phyloP scores from a whole-genome alignment of 2,329 filamentous ascomycete species.

The Aspergillus alliaceus region DNA sequence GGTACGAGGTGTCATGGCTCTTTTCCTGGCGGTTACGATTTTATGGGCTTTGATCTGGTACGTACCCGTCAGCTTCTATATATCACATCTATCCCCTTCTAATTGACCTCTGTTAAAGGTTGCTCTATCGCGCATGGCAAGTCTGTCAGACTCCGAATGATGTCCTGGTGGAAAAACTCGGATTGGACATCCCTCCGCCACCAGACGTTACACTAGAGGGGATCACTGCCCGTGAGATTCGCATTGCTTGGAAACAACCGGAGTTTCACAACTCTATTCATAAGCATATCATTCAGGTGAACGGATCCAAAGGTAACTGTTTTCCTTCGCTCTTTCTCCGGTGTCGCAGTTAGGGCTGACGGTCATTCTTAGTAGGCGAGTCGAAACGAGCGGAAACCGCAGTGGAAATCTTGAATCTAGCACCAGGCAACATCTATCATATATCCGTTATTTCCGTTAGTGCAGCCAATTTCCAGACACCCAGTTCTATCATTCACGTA shows the following conservation, averaged over 20 bases:
- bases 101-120: constrained; percentile 53
- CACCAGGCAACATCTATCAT: constrained; percentile 87
- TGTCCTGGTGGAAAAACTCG: constrained; percentile 84
- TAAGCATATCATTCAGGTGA: constrained; percentile 89
- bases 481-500: constrained; percentile 80
- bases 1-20: constrained; percentile 51
- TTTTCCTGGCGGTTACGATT: constrained; percentile 48
- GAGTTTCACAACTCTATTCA: constrained; percentile 67
- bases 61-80: constrained; percentile 13
- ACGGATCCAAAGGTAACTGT: constrained; percentile 76
- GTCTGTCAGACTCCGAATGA: constrained; percentile 89
- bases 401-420: constrained; percentile 86
- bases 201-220: constrained; percentile 88
- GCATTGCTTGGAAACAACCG: constrained; percentile 85
- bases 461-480: constrained; percentile 86
- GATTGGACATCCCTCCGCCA: constrained; percentile 87
- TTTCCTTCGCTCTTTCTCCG: not conserved
- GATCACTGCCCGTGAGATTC: constrained; percentile 82
- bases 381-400: constrained; percentile 77
- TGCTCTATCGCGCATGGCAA: constrained; percentile 81
- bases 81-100: not conserved
- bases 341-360: constrained; percentile 13
- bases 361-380: constrained; percentile 67
- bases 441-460: constrained; percentile 91
- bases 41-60: constrained; percentile 53